Base-by-base conservation (phyloP, 2,329 filamentous ascomycete species). In the Fusarium nelsonii region DNA sequence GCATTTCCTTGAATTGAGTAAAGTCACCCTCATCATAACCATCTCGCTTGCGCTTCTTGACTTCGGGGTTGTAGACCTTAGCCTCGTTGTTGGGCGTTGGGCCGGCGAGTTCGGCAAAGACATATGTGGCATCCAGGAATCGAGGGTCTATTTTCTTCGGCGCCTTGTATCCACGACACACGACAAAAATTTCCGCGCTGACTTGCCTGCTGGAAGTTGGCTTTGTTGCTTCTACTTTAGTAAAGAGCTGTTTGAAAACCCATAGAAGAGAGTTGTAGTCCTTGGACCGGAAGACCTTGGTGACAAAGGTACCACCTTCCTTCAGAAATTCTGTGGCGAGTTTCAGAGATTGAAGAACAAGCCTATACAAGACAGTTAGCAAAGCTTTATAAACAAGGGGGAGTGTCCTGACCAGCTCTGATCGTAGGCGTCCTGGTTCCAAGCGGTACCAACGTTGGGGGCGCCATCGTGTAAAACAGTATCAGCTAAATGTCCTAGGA, bases 401-500 rank as follows among this genome's bases (percentile, higher is more conserved):
- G 5, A 23, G 39, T 23, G 2, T 98, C 95, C 96, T 81, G 10
- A 11, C 44, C 11, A 26, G 16, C 20, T 33, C 15, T 99, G 96
- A 67, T 95, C 95, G 86, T 97, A 99, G 44, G 96, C 96, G 84
- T 99, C 96, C 82, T 99, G 96, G 43, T 94, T 92, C 96, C 96
- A 99, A 0, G 96, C 94, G 1, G 94, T 95, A 89, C 96, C 96
- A 60, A 99, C 96, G 75, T 99, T 99, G 46, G 96, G 96, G 1
- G 96, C 96, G 81, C 96, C 96, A 78, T 99, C 96, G 82, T 99
- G 96, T 39, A 99, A 85, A 7, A 99, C 96, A 0, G 92, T 93
- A 78, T 99, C 96, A 20, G 93, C 94, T 79, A 98, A 98, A 92
- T 93, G 95, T 12, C 93, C 94, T 82, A 98, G 98, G 49, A 99